These are phyloP conservation scores for Claviceps purpurea DNA, from an alignment of 2,329 filamentous ascomycete genomes.

Conservation along the genomic window DNA sequence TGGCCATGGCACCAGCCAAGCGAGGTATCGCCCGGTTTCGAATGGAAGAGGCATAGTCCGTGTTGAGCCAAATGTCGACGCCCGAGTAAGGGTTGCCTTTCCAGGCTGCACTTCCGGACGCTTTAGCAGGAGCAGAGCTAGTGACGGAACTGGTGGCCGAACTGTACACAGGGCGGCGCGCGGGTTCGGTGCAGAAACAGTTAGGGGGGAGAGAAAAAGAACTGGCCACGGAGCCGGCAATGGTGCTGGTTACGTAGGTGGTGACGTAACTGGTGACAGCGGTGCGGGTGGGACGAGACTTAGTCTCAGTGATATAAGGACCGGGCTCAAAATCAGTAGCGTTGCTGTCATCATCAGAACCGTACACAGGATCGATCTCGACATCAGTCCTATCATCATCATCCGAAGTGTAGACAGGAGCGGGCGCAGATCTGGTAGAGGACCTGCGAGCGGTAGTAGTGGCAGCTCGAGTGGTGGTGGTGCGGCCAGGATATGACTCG, in stretches of 20 bases:
- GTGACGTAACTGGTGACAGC: background rate
- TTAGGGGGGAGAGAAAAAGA: background rate
- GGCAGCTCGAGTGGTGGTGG: no score
- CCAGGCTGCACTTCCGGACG: conserved; percentile 25
- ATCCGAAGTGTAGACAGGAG: no score
- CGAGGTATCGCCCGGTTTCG: conserved; percentile 46
- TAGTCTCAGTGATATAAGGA: background rate
- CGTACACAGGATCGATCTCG: no score
- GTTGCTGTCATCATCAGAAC: no score
- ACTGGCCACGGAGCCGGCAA: background rate
- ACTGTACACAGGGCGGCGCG: background rate
- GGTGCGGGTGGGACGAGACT: background rate
- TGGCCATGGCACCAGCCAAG: conserved; percentile 40
- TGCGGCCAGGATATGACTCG: no score
- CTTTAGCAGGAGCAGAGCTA: conserved; percentile 9
- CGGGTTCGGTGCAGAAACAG: background rate
- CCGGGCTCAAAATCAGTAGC: background rate
- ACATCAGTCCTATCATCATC: no score
- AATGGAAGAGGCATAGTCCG: conserved; percentile 39
- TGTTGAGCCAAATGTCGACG: conserved; percentile 18
- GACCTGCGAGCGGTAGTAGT: no score
- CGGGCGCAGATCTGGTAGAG: no score
- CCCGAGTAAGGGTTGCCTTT: conserved; percentile 42
- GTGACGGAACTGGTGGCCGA: background rate
- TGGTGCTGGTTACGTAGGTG: background rate